Conservation (phyloP, 139 green algal species). For the Eudorina sp. region DNA sequence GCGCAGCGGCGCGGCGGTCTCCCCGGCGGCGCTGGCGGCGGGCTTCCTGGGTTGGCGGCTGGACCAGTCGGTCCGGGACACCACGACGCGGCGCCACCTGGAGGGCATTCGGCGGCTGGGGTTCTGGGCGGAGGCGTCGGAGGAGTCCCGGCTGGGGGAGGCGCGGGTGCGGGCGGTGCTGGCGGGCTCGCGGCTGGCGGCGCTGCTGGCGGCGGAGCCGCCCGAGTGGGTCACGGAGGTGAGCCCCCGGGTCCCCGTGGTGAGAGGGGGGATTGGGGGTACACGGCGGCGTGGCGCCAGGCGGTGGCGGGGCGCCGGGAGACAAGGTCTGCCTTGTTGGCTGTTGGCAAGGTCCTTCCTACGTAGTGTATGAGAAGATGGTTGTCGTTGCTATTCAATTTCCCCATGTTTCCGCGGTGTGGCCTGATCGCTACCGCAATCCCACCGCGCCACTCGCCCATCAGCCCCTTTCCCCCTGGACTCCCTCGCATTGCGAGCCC, state of each 20-base stretch:
- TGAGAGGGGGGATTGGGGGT: not conserved
- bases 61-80: conserved; percentile 54
- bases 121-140: not conserved
- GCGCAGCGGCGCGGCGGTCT: not conserved
- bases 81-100: conserved; percentile 61
- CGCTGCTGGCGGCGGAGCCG: conserved; percentile 49
- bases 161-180: conserved; percentile 50
- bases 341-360: too few relatives aligned
- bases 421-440: too few relatives aligned
- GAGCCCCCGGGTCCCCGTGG: too few relatives aligned
- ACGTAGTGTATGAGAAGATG: too few relatives aligned
- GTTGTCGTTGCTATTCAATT: too few relatives aligned
- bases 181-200: conserved; percentile 1
- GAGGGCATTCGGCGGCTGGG: conserved; percentile 57
- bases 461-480: too few relatives aligned
- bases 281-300: too few relatives aligned
- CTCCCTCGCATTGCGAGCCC: too few relatives aligned
- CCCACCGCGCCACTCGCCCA: too few relatives aligned
- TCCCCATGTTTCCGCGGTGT: too few relatives aligned
- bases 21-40: not conserved
- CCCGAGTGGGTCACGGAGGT: conserved; percentile 63
- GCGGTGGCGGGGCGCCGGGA: too few relatives aligned
- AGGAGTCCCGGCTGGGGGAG: conserved; percentile 42
- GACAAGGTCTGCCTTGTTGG: too few relatives aligned
- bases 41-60: conserved; percentile 47